These are phyloP conservation scores for Psilocybe cyanescens DNA, from an alignment of 768 basidiomycete species.

Conservation along the genomic window DNA sequence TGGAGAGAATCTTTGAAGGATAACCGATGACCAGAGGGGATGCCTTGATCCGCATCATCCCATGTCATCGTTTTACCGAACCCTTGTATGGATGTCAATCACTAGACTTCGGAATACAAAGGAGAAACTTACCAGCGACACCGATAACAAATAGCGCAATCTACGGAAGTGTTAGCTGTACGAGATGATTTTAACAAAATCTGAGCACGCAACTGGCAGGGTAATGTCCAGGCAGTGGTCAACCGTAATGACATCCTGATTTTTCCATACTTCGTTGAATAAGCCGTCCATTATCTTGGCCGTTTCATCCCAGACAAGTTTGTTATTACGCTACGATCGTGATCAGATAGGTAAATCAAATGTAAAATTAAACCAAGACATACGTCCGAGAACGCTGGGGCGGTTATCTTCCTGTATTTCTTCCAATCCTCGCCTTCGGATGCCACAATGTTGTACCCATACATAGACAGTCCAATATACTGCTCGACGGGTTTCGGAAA, in stretches of 20 bases:
- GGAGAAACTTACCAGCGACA: conserved; percentile 4
- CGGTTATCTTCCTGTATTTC: conserved; percentile 58
- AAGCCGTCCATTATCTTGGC: conserved; percentile 42
- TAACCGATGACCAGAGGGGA: conserved; percentile 43
- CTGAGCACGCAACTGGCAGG: conserved; percentile 4
- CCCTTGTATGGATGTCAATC: conserved; percentile 26
- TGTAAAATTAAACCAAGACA: conserved; percentile 9
- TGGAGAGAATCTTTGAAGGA: conserved; percentile 48
- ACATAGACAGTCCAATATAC: conserved; percentile 40
- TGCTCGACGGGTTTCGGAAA: conserved; percentile 19
- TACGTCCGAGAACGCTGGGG: conserved; percentile 67
- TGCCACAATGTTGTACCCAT: conserved; percentile 62
- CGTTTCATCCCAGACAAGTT: conserved; percentile 51
- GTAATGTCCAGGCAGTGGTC: conserved; percentile 10
- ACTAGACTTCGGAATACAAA: not conserved
- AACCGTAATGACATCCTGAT: conserved; percentile 37
- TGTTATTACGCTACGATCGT: conserved; percentile 40
- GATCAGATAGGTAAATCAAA: not conserved
- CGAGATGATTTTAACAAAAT: not conserved
- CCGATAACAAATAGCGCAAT: conserved; percentile 12
- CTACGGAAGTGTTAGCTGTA: not conserved
- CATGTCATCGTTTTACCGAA: conserved; percentile 52
- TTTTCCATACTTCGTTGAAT: conserved; percentile 49
- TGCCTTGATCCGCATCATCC: conserved; percentile 33
- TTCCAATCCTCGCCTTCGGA: conserved; percentile 70